Percentiles rank a stretch among this genome's conserved stretches.
Evolutionary conservation across 352 stramenopile genomes (phyloP).

Genomic region (Phytophthora agathidicida): DNA sequence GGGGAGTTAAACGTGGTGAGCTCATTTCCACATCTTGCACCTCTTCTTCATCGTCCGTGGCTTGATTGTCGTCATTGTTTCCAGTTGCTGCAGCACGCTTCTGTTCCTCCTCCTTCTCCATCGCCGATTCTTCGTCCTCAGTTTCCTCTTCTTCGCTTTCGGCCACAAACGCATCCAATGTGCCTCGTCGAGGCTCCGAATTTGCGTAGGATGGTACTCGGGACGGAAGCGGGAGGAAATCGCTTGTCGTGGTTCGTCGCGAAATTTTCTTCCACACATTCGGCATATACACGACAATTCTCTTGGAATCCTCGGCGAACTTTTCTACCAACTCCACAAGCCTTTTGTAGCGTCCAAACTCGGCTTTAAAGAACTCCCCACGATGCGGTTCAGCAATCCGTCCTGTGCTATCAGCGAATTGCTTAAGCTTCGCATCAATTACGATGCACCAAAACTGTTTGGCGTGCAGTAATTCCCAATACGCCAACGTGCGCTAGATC

Average conservation of each 20-base stretch:
- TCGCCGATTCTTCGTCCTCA: conserved; percentile 48
- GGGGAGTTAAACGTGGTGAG: conserved; percentile 6
- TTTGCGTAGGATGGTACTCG: not conserved
- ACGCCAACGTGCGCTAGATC: conserved; percentile 66
- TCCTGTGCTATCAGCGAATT: conserved; percentile 43
- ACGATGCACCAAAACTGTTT: conserved; percentile 84
- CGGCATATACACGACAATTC: conserved; percentile 38
- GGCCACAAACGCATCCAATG: conserved; percentile 61
- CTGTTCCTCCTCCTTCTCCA: conserved; percentile 39
- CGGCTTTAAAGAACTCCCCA: conserved; percentile 56
- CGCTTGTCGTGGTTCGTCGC: conserved; percentile 44
- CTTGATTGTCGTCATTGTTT: conserved; percentile 30
- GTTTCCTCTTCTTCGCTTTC: conserved; percentile 63
- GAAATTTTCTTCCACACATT: conserved; percentile 79
- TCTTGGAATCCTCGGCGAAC: conserved; percentile 63
- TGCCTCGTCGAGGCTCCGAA: conserved; percentile 45
- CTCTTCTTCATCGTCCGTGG: conserved; percentile 29
- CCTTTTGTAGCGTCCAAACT: conserved; percentile 81
- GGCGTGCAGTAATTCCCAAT: conserved; percentile 82
- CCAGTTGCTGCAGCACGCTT: conserved; percentile 1
- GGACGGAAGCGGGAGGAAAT: conserved; percentile 49
- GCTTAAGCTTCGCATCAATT: conserved; percentile 65
- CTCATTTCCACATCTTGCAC: conserved; percentile 20
- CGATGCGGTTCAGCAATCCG: conserved; percentile 51
- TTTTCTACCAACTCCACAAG: conserved; percentile 66